Percentiles rank a stretch among this genome's conserved stretches.
These are phyloP conservation scores for Neonectria coccinea DNA, from an alignment of 2,329 filamentous ascomycete species.

Conservation along the genomic window DNA sequence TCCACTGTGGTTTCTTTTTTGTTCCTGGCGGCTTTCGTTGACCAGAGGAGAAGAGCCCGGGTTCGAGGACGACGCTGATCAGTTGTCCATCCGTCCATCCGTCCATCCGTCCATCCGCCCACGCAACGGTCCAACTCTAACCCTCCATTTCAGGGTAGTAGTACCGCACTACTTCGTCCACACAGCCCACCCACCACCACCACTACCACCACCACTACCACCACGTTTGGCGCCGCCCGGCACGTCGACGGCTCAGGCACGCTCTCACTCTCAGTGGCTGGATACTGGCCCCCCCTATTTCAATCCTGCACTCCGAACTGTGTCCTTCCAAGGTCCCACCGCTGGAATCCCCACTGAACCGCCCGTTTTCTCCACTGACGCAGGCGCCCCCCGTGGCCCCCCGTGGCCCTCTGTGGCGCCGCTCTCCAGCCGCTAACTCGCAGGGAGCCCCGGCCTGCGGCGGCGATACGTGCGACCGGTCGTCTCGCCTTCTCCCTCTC, in stretches of 20 bases:
- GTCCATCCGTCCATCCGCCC: background rate
- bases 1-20: background rate
- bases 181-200: background rate
- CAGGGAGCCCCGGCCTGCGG: constrained; percentile 25
- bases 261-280: constrained; percentile 16
- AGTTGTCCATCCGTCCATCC: background rate
- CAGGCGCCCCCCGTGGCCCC: constrained; percentile 14
- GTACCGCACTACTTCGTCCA: background rate
- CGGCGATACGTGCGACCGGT: constrained; percentile 27
- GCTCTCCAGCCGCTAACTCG: constrained; percentile 18
- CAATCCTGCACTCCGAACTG: constrained; percentile 11
- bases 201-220: too few species aligned
- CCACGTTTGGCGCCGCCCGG: constrained; percentile 18
- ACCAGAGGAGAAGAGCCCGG: background rate
- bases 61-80: background rate
- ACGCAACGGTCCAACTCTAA: background rate
- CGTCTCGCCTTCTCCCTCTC: constrained; percentile 17
- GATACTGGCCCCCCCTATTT: constrained; percentile 26
- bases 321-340: constrained; percentile 10
- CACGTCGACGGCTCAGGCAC: constrained; percentile 10
- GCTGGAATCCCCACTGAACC: constrained; percentile 21
- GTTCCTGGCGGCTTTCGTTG: background rate
- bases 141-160: background rate
- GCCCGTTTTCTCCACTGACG: constrained; percentile 15
- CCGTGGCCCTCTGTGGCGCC: constrained; percentile 17